A percentile compares a stretch with the other conserved stretches of the same genome.
These are phyloP conservation scores for Simmondsia chinensis DNA, from an alignment of 148 eudicot species.

Conservation along the genomic window DNA sequence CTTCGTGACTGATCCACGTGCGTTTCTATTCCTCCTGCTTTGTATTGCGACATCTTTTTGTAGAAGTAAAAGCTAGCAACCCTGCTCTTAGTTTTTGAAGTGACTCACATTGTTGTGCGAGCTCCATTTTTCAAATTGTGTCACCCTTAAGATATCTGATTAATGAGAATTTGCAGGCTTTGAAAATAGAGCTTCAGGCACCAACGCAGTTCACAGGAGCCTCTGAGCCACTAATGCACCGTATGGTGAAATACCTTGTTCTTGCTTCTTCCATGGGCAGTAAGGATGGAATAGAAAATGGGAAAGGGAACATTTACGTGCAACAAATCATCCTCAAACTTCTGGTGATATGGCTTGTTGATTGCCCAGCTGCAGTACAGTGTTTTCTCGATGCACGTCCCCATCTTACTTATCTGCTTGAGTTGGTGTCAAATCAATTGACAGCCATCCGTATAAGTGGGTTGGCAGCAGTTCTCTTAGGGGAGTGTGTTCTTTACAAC, in stretches of 20 bases:
- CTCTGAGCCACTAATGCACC: conserved; percentile 88
- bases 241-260: conserved; percentile 87
- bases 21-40: no score
- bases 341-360: conserved; percentile 71
- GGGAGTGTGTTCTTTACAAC: conserved; percentile 72
- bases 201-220: conserved; percentile 56
- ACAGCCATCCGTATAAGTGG: conserved; percentile 58
- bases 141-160: not conserved
- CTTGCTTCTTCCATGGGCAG: conserved; percentile 72
- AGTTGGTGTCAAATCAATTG: conserved; percentile 58
- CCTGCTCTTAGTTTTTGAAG: no score
- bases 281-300: conserved; percentile 57
- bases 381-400: conserved; percentile 88
- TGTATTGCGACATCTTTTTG: no score
- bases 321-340: conserved; percentile 77
- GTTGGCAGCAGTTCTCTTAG: conserved; percentile 72
- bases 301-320: conserved; percentile 27
- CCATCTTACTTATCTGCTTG: conserved; percentile 76
- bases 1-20: no score
- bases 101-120: no score
- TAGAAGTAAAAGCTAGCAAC: no score
- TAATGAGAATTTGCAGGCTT: conserved; percentile 40
- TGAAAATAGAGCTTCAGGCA: conserved; percentile 66
- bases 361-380: conserved; percentile 70
- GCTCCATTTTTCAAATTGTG: no score